Percentiles rank a stretch among this genome's conserved stretches.
Conservation (phyloP, 305 asterid genomes). For the Fraxinus floribunda region DNA sequence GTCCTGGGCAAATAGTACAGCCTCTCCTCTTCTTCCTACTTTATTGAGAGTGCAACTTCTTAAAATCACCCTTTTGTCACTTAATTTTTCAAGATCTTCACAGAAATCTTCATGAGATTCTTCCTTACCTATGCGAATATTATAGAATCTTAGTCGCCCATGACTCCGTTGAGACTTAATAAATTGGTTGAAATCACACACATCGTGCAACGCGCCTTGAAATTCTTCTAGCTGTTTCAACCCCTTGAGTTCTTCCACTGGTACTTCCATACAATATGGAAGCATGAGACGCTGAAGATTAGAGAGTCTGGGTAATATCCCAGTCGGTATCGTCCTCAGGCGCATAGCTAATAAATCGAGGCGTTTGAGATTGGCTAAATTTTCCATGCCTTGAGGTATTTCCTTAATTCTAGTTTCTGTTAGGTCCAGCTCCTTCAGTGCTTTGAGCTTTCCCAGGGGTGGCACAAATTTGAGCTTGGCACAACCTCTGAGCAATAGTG, state of each 20-base stretch:
- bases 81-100: neutral
- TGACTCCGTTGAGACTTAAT: neutral
- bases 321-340: neutral
- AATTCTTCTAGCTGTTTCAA: neutral
- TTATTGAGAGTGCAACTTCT: neutral
- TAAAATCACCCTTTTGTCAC: neutral
- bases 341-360: neutral
- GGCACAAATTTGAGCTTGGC: neutral
- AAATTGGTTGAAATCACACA: neutral
- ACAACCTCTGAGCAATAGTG: constrained; percentile 1
- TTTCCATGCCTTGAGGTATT: constrained; percentile 16
- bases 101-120: neutral
- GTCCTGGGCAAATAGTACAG: constrained; percentile 4
- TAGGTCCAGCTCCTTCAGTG: constrained; percentile 17
- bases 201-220: neutral
- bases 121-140: neutral
- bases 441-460: constrained; percentile 10
- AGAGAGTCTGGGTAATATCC: neutral
- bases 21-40: neutral
- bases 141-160: neutral
- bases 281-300: constrained; percentile 16
- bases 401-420: neutral
- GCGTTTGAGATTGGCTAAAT: constrained; percentile 2
- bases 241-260: neutral
- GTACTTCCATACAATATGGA: neutral